phyloP scores from a whole-genome alignment of 805 yeast species.

The Saturnispora saitoi region DNA sequence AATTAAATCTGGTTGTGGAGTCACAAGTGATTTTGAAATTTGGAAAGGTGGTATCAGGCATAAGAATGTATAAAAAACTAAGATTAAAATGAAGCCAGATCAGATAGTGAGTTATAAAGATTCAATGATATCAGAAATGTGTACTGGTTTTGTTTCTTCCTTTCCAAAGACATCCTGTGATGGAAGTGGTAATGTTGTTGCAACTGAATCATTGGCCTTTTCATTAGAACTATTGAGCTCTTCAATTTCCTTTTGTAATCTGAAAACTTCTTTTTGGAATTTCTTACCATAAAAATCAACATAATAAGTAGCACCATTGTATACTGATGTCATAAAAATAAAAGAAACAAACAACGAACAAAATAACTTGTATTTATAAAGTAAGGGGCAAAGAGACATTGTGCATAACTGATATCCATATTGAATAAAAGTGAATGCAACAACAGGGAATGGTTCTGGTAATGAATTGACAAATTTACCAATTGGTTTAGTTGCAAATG shows the following conservation, averaged over 20 bases:
- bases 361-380: conserved; percentile 62
- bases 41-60: conserved; percentile 32
- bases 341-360: conserved; percentile 59
- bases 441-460: conserved; percentile 79
- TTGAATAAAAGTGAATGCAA: conserved; percentile 80
- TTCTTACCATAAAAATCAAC: conserved; percentile 86
- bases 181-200: background rate
- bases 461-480: conserved; percentile 75
- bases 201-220: background rate
- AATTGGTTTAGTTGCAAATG: conserved; percentile 53
- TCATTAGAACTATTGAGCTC: background rate
- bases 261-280: conserved; percentile 75
- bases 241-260: conserved; percentile 62
- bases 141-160: background rate
- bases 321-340: conserved; percentile 74
- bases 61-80: conserved; percentile 1
- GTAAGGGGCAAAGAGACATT: conserved; percentile 84
- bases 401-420: conserved; percentile 79
- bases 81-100: no score
- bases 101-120: background rate
- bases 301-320: conserved; percentile 93
- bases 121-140: background rate
- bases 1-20: conserved; percentile 14
- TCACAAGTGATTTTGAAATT: conserved; percentile 24
- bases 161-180: background rate